phyloP scores from a whole-genome alignment of 352 stramenopile genomes.

The Phytophthora pistaciae region DNA sequence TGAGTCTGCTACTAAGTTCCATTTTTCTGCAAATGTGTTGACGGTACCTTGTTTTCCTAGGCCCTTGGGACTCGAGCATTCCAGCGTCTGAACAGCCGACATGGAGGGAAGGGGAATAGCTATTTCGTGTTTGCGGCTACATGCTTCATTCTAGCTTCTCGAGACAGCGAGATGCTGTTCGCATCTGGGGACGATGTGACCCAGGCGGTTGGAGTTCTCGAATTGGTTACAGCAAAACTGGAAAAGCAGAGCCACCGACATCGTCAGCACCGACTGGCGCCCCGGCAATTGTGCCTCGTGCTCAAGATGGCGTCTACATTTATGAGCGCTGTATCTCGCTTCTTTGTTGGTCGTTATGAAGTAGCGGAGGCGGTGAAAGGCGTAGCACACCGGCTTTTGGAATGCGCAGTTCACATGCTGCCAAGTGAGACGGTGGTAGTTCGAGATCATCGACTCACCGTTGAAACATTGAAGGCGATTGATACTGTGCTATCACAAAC shows the following conservation, averaged over 20 bases:
- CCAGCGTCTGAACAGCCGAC: conserved; percentile 17
- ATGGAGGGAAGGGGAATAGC: conserved; percentile 15
- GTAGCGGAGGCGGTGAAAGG: conserved; percentile 17
- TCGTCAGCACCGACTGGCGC: conserved; percentile 27
- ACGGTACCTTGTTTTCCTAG: conserved; percentile 18
- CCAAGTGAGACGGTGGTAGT: conserved; percentile 12
- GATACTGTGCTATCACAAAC: conserved; percentile 22
- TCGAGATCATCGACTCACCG: conserved; percentile 24
- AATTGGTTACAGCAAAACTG: conserved; percentile 29
- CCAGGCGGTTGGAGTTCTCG: conserved; percentile 23
- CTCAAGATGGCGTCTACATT: conserved; percentile 45
- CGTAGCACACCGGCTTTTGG: conserved; percentile 28
- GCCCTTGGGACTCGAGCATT: conserved; percentile 36
- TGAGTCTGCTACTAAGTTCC: conserved; percentile 17
- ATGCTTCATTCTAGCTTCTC: conserved; percentile 53
- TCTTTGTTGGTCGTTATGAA: conserved; percentile 9
- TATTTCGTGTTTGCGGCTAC: conserved; percentile 55
- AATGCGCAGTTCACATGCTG: conserved; percentile 30
- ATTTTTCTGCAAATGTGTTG: conserved; percentile 11
- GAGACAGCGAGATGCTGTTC: conserved; percentile 20
- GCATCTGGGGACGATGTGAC: conserved; percentile 10
- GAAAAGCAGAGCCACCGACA: conserved; percentile 26
- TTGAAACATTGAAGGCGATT: conserved; percentile 35
- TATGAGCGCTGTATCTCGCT: conserved; percentile 16
- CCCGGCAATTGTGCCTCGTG: conserved; percentile 40